Evolutionary conservation across 768 basidiomycete species (phyloP), one percentile per base, ranked within the genome.

Genomic region (Lyophyllum semitale): DNA sequence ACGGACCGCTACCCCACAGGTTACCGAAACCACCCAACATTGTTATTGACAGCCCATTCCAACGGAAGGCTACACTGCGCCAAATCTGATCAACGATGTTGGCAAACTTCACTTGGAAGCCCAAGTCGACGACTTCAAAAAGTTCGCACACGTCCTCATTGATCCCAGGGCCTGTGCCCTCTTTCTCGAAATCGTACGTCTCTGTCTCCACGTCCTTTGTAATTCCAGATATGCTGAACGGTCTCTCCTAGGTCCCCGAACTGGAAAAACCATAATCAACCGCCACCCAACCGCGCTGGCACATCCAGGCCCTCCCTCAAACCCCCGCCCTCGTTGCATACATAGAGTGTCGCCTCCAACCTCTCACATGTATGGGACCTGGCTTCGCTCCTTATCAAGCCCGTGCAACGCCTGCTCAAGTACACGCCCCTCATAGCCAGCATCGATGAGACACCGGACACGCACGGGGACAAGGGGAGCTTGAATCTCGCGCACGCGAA

Each of bases 361-460:
- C 79, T 90, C 12, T 90, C 92, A 0, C 88, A 93, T 64, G 91
- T 93, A 2, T 95, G 93, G 88, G 96, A 99, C 68, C 84, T 99
- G 25, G 80, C 92, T 4, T 94, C 93, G 0, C 82, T 98, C 35
- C 87, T 99, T 56, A 98, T 99, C 71, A 98, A 98, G 71, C 97
- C 97, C 30, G 93, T 99, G 3, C 97, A 98, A 66, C 86, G 96
- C 15, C 81, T 98, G 51, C 85, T 98, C 59, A 98, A 98, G 68
- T 99, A 99, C 66, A 85, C 92, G 0, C 82, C 98, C 8, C 81
- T 99, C 26, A 83, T 99, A 22, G 84, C 90, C 23, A 87, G 93
- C 60, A 81, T 88, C 49, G 84, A 87, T 46, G 87, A 86, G 64
- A 93, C 92, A 0, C 84, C 86, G 6, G 82, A 85, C 49, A 68